Evolutionary conservation across 73 alveolate genomes (phyloP), one percentile per base, ranked within the genome.

Genomic region (Paramecium caudatum): DNA sequence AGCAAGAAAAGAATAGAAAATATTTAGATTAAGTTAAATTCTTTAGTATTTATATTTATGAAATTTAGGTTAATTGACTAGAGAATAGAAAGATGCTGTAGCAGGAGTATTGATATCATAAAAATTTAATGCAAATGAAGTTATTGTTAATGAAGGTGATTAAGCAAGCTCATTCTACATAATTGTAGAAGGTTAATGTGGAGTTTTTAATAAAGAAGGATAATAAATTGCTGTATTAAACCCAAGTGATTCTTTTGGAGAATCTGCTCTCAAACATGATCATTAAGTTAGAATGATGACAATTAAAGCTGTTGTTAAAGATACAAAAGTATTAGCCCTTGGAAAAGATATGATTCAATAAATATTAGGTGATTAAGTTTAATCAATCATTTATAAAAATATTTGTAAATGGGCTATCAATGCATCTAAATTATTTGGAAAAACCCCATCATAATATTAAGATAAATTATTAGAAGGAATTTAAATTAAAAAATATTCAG

Each of bases 321-420:
- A 69, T 30, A 93, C 91, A 7, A 86, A 90, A 36, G 91, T 94
- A n/a, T 47, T 91, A 13, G 91, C 91, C 27, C 48, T 91, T 2
- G 90, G 94, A n/a, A 86, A 93, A 43, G 95, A 91, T 63, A 82
- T 83, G 30, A 55, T 91, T 0, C 41, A 90, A 19, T 86, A 90
- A 37, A 87, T 88, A 27, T 47, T 91, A 30, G 91, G 94, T 32
- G 92, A 91, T 55, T 17, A 90, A 55, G 90, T 91, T 0, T 70
- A 91, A 43, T 30, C 74, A 47, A 90, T 91, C 17, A 86, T 91
- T 17, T 90, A 91, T 32, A 91, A 70, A 74, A 91, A 91, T 65
- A 91, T 90, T n/a, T 63, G 84, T 17, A 91, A 70, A 93, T 92
- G 92, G 92, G 94, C 94, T 78, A 45, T 91, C 15, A 50, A 91